Percentiles rank a stretch among this genome's conserved stretches.
Conservation (phyloP, 768 basidiomycete genomes). For the Boletus subcaerulescens region DNA sequence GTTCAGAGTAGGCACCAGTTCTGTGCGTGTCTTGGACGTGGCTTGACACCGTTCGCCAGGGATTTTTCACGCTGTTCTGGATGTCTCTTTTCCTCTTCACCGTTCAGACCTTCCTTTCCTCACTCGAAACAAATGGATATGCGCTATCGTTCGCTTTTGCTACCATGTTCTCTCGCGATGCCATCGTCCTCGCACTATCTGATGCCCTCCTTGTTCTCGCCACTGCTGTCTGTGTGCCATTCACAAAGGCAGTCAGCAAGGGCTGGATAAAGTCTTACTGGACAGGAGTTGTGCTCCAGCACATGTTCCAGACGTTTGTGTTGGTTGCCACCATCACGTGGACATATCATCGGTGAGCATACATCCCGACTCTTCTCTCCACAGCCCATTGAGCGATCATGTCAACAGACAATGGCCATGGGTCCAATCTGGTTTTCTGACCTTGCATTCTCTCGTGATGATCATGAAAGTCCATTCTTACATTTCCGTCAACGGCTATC, state of each 20-base stretch:
- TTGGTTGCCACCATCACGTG: conserved; percentile 76
- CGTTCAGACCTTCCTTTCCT: conserved; percentile 71
- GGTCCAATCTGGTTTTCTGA: conserved; percentile 93
- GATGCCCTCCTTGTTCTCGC: conserved; percentile 78
- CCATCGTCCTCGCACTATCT: conserved; percentile 73
- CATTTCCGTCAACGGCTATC: conserved; percentile 81
- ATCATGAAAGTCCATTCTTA: conserved; percentile 98
- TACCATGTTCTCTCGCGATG: conserved; percentile 84
- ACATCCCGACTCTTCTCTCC: neutral
- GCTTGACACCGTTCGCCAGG: conserved; percentile 41
- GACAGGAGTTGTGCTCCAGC: conserved; percentile 76
- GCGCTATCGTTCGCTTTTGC: conserved; percentile 81
- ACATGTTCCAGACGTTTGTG: conserved; percentile 69
- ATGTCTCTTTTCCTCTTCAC: conserved; percentile 82
- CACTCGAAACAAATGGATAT: conserved; percentile 74
- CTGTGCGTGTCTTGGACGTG: conserved; percentile 1
- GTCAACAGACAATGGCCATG: conserved; percentile 85
- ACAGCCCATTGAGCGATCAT: neutral
- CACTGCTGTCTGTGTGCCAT: conserved; percentile 79
- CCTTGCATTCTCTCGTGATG: conserved; percentile 84
- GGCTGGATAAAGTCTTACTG: conserved; percentile 83
- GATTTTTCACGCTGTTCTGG: conserved; percentile 96
- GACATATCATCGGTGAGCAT: conserved; percentile 78
- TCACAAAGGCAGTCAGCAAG: conserved; percentile 70
- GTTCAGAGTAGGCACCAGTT: conserved; percentile 56